A percentile compares a stretch with the other conserved stretches of the same genome.
Conservation (phyloP, 306 rosid species). For the Leucaena leucocephala region DNA sequence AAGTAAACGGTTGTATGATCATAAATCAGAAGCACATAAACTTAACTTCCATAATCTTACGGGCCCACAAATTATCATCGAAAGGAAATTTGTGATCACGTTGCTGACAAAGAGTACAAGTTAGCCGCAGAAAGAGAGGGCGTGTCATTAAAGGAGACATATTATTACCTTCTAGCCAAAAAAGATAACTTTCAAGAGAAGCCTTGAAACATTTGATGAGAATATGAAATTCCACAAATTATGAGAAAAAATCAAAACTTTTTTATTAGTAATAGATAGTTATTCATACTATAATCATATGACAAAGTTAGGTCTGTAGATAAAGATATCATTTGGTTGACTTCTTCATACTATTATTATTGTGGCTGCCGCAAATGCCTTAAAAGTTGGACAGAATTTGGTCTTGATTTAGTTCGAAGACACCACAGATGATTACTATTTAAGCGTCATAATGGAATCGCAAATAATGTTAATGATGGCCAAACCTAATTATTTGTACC, state of each 20-base stretch:
- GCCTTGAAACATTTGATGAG: conserved; percentile 22
- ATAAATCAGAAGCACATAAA: conserved; percentile 33
- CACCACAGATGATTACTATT: conserved; percentile 41
- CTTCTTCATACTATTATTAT: conserved; percentile 39
- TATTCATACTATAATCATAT: conserved; percentile 27
- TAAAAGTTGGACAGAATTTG: conserved; percentile 45
- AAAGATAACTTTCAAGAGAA: conserved; percentile 37
- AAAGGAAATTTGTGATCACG: conserved; percentile 38
- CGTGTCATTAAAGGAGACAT: conserved; percentile 9
- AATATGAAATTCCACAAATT: conserved; percentile 23
- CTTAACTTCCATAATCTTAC: conserved; percentile 33
- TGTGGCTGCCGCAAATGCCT: conserved; percentile 29
- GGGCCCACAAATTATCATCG: conserved; percentile 20
- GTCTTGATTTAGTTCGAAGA: conserved; percentile 35
- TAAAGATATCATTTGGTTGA: conserved; percentile 32
- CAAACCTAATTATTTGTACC: conserved; percentile 40
- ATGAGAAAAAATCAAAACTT: conserved; percentile 10
- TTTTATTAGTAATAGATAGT: conserved; percentile 18
- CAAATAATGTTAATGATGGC: conserved; percentile 35
- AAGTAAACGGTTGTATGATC: conserved; percentile 12
- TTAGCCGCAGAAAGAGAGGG: conserved; percentile 19
- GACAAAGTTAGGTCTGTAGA: conserved; percentile 39
- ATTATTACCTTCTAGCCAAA: conserved; percentile 18
- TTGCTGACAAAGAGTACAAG: conserved; percentile 38
- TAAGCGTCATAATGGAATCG: conserved; percentile 41